phyloP scores from a whole-genome alignment of 805 yeast species.

The Maudiozyma bulderi region DNA sequence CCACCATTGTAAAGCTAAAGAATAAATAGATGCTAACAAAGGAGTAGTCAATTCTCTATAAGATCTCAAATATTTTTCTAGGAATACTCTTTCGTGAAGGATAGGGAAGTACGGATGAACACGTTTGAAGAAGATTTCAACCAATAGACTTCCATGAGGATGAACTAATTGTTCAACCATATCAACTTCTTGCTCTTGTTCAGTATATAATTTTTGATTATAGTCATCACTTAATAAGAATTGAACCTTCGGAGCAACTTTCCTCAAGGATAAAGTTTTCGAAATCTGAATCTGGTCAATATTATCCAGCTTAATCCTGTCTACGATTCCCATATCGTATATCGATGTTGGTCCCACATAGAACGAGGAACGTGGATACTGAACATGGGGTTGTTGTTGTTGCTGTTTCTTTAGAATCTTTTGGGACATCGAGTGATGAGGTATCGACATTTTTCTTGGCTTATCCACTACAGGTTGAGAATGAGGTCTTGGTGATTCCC shows the following conservation, averaged over 20 bases:
- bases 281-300: conserved; percentile 74
- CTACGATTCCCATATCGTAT: conserved; percentile 63
- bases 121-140: conserved; percentile 72
- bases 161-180: conserved; percentile 75
- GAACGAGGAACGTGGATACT: conserved; percentile 83
- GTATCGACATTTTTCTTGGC: not conserved
- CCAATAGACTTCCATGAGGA: conserved; percentile 82
- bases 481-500: not conserved
- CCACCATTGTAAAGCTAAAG: conserved; percentile 91
- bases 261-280: conserved; percentile 57
- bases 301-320: conserved; percentile 53
- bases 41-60: conserved; percentile 91
- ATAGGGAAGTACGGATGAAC: conserved; percentile 91
- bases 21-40: conserved; percentile 79
- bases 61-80: conserved; percentile 84
- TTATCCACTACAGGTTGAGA: not conserved
- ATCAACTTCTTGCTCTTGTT: conserved; percentile 71
- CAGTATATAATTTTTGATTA: conserved; percentile 54
- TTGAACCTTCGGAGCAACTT: conserved; percentile 66
- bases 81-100: conserved; percentile 78
- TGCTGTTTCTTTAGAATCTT: not conserved
- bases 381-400: conserved; percentile 31
- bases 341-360: conserved; percentile 83
- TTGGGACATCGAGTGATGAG: not conserved
- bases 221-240: conserved; percentile 77